These are phyloP conservation scores for Exserohilum rostratum DNA, from an alignment of 2,329 filamentous ascomycete species.

Conservation along the genomic window DNA sequence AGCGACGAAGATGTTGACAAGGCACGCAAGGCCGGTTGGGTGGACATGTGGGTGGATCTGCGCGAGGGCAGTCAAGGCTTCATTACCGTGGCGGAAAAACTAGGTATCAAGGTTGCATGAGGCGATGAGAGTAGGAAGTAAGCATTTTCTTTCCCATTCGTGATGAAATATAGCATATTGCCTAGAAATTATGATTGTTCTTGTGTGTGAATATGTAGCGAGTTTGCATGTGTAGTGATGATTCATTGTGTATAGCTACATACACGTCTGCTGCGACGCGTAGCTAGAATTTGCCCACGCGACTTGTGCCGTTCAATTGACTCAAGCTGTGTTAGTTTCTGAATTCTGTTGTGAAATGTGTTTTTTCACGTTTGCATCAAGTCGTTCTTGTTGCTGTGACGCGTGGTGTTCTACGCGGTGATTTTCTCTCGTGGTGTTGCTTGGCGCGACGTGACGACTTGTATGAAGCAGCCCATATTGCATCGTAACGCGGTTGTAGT, in stretches of 20 bases:
- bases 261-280: neutral
- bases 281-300: neutral
- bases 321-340: neutral
- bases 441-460: neutral
- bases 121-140: slow-evolving; percentile 10
- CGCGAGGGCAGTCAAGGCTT: slow-evolving; percentile 57
- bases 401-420: neutral
- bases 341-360: no score
- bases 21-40: slow-evolving; percentile 63
- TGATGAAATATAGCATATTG: neutral
- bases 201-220: neutral
- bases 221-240: neutral
- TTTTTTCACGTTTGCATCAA: neutral
- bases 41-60: slow-evolving; percentile 61
- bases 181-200: neutral
- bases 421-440: neutral
- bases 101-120: slow-evolving; percentile 38
- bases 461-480: neutral
- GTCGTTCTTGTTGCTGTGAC: neutral
- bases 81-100: slow-evolving; percentile 49
- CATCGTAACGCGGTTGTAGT: no score
- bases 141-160: slow-evolving; percentile 17
- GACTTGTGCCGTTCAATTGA: neutral
- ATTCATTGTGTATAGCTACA: neutral
- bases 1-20: slow-evolving; percentile 57